Conservation (phyloP, 805 yeast species). For the Priceomyces castillae region DNA sequence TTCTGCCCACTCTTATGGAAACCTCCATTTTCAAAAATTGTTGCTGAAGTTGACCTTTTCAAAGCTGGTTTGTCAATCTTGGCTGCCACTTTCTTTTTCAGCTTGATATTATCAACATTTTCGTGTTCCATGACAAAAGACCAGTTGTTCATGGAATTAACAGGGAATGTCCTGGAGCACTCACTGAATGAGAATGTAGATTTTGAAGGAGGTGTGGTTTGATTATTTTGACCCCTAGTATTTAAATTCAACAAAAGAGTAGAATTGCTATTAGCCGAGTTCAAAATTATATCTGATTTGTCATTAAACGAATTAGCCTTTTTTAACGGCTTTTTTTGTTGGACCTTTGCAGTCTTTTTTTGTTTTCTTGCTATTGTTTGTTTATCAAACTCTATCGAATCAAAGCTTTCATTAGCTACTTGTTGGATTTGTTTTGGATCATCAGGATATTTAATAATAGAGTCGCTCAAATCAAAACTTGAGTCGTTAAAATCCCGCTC, state of each 20-base stretch:
- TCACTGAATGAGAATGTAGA: conserved; percentile 12
- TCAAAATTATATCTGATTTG: not conserved
- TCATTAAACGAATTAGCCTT: conserved; percentile 14
- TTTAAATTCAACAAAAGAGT: conserved; percentile 4
- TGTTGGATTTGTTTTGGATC: not conserved
- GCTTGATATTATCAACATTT: conserved; percentile 6
- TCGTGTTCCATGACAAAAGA: conserved; percentile 21
- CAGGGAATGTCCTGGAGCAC: conserved; percentile 15
- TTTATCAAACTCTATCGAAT: not conserved
- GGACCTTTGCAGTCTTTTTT: conserved; percentile 6
- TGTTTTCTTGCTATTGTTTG: conserved; percentile 2
- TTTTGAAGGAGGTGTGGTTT: not conserved
- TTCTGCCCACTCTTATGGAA: not conserved
- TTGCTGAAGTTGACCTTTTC: conserved; percentile 5
- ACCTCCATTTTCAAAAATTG: conserved; percentile 5
- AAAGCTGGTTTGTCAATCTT: conserved; percentile 4
- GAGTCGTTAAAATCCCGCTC: not conserved
- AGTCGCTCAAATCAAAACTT: not conserved
- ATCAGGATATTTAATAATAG: not conserved
- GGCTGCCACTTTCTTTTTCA: conserved; percentile 2
- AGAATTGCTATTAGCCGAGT: conserved; percentile 3
- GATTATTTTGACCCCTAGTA: not conserved
- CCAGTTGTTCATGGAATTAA: conserved; percentile 14
- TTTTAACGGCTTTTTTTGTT: conserved; percentile 9
- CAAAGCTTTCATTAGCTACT: not conserved